phyloP scores from a whole-genome alignment of 805 yeast species.

The Myxozyma melibiosi region DNA sequence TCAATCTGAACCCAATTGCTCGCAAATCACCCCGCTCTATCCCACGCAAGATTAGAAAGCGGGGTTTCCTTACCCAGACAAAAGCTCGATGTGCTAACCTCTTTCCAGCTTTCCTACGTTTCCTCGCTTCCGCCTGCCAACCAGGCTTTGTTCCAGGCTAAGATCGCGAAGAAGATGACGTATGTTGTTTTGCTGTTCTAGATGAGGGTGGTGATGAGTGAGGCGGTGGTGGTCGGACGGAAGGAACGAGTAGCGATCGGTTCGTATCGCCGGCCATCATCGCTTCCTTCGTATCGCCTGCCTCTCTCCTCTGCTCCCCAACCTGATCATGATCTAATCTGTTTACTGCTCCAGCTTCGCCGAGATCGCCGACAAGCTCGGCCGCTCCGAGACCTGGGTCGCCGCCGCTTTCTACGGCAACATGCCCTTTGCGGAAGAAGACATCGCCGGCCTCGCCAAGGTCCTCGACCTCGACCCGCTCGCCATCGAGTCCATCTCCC shows the following conservation, averaged over 20 bases:
- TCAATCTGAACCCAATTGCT: too few relatives aligned
- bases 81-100: background rate
- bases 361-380: constrained; percentile 31
- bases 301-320: too few relatives aligned
- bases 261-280: too few relatives aligned
- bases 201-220: background rate
- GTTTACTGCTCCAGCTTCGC: constrained; percentile 22
- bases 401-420: constrained; percentile 36
- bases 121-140: constrained; percentile 31
- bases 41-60: background rate
- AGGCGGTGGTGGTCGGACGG: too few relatives aligned
- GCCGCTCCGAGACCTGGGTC: constrained; percentile 34
- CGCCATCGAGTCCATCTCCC: constrained; percentile 23
- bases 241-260: too few relatives aligned
- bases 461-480: constrained; percentile 31
- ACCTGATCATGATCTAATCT: background rate
- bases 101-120: constrained; percentile 26
- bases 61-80: background rate
- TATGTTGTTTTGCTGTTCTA: background rate
- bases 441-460: constrained; percentile 22
- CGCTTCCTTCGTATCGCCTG: too few relatives aligned
- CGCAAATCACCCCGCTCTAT: background rate
- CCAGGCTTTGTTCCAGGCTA: constrained; percentile 34
- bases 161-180: constrained; percentile 32
- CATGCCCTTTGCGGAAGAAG: constrained; percentile 34